Evolutionary conservation across 2,329 filamentous ascomycete species (phyloP), one percentile per base, ranked within the genome.

Genomic region (Sporothrix euskadiensis): DNA sequence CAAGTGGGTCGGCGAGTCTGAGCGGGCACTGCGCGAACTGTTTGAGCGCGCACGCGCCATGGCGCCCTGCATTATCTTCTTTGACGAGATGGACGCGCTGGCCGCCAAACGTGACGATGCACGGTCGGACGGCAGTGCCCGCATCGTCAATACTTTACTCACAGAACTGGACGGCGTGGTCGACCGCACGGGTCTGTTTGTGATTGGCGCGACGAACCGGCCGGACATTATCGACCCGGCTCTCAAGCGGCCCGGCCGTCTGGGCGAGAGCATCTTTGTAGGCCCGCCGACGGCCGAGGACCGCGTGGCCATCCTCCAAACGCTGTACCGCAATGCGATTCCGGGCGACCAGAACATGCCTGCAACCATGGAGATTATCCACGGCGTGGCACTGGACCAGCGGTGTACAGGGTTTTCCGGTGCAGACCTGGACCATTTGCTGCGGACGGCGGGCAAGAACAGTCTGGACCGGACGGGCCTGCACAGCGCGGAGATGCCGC

Each of bases 221-320:
- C 95, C 95, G 0, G 95, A 98, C 79, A 97, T 97, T 84, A 98
- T 99, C 77, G 96, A 99, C 80, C 90, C 93, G 1, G 96, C 96
- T 1, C 97, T 99, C 89, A 87, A 98, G 12, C 91, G 96, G 0
- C 95, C 96, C 0, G 96, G 96, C 0, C 91, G 96, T 35, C 86
- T 99, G 0, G 95, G 94, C 76, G 95, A 91, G 44, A 75, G 73
- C 73, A 77, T 98, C 35, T 98, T 95, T 77, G 92, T 99, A 54
- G 94, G 96, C 78, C 84, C 98, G 0, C 96, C 96, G 0, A 91
- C 89, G 35, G 85, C 91, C 0, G 86, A 90, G 8, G 81, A 97
- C 80, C 88, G 96, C 16, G 92, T 92, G 0, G 94, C 97, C 73
- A 99, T 99, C 75, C 85, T 99, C 30, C 87, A 87, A 72, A 93